Percentiles rank a stretch among this genome's conserved stretches.
Evolutionary conservation across 441 rosid species (phyloP).

Genomic region (Gossypium laxum): DNA sequence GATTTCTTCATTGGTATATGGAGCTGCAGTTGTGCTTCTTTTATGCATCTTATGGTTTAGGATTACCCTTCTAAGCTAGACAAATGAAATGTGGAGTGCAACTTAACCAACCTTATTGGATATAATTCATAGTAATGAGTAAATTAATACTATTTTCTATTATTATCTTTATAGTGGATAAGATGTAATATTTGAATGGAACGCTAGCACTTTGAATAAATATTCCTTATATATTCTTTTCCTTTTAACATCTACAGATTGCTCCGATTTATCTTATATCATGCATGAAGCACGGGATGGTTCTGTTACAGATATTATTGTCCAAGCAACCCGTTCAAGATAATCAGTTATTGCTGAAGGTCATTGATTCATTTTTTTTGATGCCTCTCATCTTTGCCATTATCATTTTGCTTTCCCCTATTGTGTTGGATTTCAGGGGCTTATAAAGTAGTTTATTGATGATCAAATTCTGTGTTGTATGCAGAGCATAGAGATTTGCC

Average conservation of each 20-base stretch:
- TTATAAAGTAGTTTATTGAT: neutral
- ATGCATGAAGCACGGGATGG: slow-evolving; percentile 75
- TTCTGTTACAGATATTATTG: slow-evolving; percentile 61
- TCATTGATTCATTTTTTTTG: slow-evolving; percentile 20
- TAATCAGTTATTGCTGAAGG: slow-evolving; percentile 64
- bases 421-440: neutral
- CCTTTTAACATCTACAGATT: slow-evolving; percentile 40
- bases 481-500: slow-evolving; percentile 86
- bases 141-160: neutral
- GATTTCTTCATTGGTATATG: neutral
- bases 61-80: neutral
- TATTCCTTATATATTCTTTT: slow-evolving; percentile 9
- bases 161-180: neutral
- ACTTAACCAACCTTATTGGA: neutral
- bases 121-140: neutral
- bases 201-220: neutral
- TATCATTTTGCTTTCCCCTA: neutral
- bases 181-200: neutral
- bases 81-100: neutral
- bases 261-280: slow-evolving; percentile 81
- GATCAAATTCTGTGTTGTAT: slow-evolving; percentile 11
- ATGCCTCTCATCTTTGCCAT: neutral
- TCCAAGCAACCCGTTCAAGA: slow-evolving; percentile 64
- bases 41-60: neutral
- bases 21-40: neutral